Conservation (phyloP, 352 stramenopile species). For the Phytophthora lateralis region DNA sequence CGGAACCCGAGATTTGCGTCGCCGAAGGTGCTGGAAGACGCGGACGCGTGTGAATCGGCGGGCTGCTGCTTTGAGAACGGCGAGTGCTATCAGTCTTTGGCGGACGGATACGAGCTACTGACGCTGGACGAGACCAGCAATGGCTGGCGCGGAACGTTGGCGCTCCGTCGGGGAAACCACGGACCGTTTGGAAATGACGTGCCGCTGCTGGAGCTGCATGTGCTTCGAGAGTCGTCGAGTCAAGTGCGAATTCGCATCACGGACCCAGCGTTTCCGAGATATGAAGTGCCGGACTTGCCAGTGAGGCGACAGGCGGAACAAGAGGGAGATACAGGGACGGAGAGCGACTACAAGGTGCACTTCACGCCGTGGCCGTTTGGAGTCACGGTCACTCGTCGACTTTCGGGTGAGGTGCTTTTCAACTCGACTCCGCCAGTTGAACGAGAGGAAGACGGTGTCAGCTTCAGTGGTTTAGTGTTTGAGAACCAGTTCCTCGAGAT, state of each 20-base stretch:
- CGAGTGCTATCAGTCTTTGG: conserved; percentile 74
- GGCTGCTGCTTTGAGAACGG: conserved; percentile 80
- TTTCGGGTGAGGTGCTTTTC: conserved; percentile 75
- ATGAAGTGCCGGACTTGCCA: conserved; percentile 65
- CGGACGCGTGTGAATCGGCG: conserved; percentile 43
- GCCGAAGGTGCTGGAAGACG: conserved; percentile 30
- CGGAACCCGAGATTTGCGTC: conserved; percentile 72
- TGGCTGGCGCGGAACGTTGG: conserved; percentile 65
- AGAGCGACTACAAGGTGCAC: conserved; percentile 50
- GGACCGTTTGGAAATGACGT: conserved; percentile 86
- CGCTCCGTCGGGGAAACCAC: conserved; percentile 42
- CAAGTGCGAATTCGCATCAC: conserved; percentile 82
- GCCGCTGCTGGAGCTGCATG: conserved; percentile 59
- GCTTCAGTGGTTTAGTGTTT: conserved; percentile 77
- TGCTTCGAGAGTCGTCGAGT: conserved; percentile 54
- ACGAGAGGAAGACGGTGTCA: conserved; percentile 15
- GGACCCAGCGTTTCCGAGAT: conserved; percentile 71
- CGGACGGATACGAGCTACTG: conserved; percentile 72
- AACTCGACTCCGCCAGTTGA: conserved; percentile 78
- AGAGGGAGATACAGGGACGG: neutral
- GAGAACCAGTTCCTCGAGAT: conserved; percentile 90
- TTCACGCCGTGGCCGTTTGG: conserved; percentile 79
- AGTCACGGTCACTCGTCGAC: conserved; percentile 61
- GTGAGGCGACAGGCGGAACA: conserved; percentile 13
- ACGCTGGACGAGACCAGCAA: conserved; percentile 53